Conservation (phyloP, 2,329 filamentous ascomycete genomes). For the Aotearoamyces nothofagi region DNA sequence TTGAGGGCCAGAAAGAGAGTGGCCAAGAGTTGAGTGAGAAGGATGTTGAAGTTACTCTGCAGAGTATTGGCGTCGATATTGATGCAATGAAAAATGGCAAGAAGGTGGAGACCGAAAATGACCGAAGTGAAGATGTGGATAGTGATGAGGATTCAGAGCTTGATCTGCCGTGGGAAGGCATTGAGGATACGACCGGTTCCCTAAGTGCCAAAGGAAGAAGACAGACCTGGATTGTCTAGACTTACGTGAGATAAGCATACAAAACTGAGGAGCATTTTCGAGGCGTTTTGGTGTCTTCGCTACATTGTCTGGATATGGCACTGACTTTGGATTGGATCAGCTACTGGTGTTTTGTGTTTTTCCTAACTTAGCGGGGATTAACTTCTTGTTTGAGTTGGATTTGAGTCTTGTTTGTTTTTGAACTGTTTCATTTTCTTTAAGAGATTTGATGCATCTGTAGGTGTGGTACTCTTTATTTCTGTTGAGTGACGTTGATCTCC, state of each 20-base stretch:
- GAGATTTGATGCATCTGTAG: no score
- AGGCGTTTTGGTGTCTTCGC: neutral
- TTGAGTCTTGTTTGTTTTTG: no score
- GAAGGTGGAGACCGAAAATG: slow-evolving; percentile 1
- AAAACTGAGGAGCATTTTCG: neutral
- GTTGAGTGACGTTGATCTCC: no score
- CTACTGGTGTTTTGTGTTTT: no score
- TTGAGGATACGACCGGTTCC: slow-evolving; percentile 8
- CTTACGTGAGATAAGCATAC: no score
- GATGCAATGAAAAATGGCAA: slow-evolving; percentile 1
- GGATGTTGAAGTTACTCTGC: slow-evolving; percentile 48
- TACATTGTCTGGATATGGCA: no score
- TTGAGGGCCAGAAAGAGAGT: slow-evolving; percentile 60
- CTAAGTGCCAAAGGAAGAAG: neutral
- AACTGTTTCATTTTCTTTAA: no score
- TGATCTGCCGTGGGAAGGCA: slow-evolving; percentile 12
- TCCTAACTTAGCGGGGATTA: no score
- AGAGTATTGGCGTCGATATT: slow-evolving; percentile 25
- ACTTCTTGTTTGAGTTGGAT: no score
- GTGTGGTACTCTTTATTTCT: no score
- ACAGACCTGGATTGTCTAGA: neutral
- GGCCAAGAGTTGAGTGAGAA: slow-evolving; percentile 47
- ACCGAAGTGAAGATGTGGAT: slow-evolving; percentile 1
- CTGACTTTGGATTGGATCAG: no score
- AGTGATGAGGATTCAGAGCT: slow-evolving; percentile 5